Evolutionary conservation across 306 rosid species (phyloP).

Genomic region (Oemleria cerasiformis): DNA sequence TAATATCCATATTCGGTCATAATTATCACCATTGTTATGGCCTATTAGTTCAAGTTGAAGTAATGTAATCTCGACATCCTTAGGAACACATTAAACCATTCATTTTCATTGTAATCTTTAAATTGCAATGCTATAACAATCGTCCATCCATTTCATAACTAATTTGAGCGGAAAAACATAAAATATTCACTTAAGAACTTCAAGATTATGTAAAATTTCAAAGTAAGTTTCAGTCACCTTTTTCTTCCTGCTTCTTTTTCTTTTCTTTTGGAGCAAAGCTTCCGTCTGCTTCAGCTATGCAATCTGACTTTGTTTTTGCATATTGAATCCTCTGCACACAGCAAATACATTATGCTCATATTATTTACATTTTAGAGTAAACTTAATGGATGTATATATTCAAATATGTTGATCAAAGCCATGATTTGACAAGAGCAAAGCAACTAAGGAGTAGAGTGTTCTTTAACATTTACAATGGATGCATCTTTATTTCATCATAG

Average conservation of each 20-base stretch:
- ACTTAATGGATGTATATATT: conserved; percentile 2
- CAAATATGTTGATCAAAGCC: not conserved
- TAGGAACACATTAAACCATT: not conserved
- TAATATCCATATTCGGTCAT: not conserved
- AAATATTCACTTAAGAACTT: not conserved
- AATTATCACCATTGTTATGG: not conserved
- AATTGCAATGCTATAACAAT: not conserved
- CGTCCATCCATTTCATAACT: not conserved
- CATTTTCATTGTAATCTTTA: not conserved
- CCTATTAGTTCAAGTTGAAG: not conserved
- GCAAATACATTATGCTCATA: conserved; percentile 23
- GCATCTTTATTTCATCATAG: not conserved
- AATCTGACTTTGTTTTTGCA: conserved; percentile 93
- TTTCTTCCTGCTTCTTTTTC: conserved; percentile 97
- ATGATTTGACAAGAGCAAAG: not conserved
- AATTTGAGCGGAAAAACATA: not conserved
- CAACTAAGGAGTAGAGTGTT: not conserved
- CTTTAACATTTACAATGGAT: not conserved
- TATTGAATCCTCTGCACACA: conserved; percentile 79
- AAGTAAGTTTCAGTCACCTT: conserved; percentile 53
- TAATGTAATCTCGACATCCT: not conserved
- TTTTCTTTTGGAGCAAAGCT: conserved; percentile 90
- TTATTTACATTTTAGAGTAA: conserved; percentile 1
- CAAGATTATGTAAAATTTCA: not conserved
- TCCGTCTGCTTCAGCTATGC: conserved; percentile 94